Percentiles rank a stretch among this genome's conserved stretches.
These are phyloP conservation scores for Suhomyces kilbournensis DNA, from an alignment of 805 yeast species.

Conservation along the genomic window DNA sequence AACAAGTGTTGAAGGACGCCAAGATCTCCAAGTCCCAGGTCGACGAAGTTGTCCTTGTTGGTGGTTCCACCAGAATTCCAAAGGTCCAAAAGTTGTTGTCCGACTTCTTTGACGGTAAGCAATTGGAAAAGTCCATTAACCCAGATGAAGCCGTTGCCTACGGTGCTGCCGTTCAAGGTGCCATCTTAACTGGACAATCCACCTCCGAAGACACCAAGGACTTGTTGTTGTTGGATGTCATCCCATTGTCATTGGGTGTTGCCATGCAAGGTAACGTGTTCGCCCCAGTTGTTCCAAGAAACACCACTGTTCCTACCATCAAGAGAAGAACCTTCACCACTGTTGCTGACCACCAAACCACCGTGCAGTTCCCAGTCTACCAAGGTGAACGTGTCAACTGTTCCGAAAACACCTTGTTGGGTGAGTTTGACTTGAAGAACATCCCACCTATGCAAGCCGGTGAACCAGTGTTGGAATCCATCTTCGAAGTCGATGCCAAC, in stretches of 20 bases:
- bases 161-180: constrained; percentile 53
- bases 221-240: constrained; percentile 49
- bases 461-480: constrained; percentile 49
- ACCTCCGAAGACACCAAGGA: constrained; percentile 49
- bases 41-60: constrained; percentile 49
- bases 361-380: constrained; percentile 51
- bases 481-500: constrained; percentile 50
- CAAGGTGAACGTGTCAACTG: constrained; percentile 54
- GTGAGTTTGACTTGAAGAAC: constrained; percentile 51
- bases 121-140: constrained; percentile 48
- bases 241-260: constrained; percentile 50
- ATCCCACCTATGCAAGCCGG: constrained; percentile 51
- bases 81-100: constrained; percentile 49
- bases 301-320: constrained; percentile 50
- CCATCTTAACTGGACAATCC: constrained; percentile 49
- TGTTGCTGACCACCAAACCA: constrained; percentile 50
- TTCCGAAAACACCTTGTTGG: constrained; percentile 49
- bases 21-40: constrained; percentile 39
- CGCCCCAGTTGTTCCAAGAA: constrained; percentile 51
- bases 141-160: constrained; percentile 52
- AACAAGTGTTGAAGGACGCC: constrained; percentile 48
- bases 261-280: constrained; percentile 52
- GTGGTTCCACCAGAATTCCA: constrained; percentile 54
- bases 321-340: constrained; percentile 52
- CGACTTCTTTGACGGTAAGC: constrained; percentile 50